Evolutionary conservation across 257 asterid species (phyloP), one percentile per base, ranked within the genome.

Genomic region (Jaltomata sinuosa): DNA sequence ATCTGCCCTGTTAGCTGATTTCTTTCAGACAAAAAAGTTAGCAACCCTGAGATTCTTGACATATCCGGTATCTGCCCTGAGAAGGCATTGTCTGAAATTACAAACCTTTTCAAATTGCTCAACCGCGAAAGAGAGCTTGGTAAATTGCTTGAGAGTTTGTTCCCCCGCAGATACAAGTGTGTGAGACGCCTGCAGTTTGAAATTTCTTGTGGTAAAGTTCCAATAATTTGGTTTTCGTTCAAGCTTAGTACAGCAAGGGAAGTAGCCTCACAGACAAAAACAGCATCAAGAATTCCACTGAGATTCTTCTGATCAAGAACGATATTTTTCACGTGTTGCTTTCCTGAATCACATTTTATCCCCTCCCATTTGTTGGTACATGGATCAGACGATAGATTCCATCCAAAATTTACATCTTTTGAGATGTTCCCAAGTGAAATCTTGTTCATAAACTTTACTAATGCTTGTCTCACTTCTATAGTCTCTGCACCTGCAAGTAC

Each of bases 301-400:
- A 94, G 91, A 47, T 90, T 89, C 12, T 87, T 74, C 15, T 54
- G 80, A 32, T 91, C 87, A 57, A 94, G 97, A 1, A 91, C 84
- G 1, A 94, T 87, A 76, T 74, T 92, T 90, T 85, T 91, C 22
- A 93, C 89, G 1, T 88, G 89, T 14, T 83, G 79, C 0, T 87
- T 34, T 53, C 84, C 67, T 25, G 11, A 27, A 79, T 85, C 80
- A 65, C 98, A 94, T 3, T 49, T 62, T 16, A 94, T 90, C 7
- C 98, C 98, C 64, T 79, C 83, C 98, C 98, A 94, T 3, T 32
- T 49, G 22, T 72, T 87, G 3, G 3, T 69, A 47, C 98, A 94
- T 0, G 98, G 97, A 38, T 93, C 97, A n/a, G 97, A 92, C 59
- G 80, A 86, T 10, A 31, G 2, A 79, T 93, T 90, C 97, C 98